Evolutionary conservation across 208 protist species (phyloP).

Genomic region (Trypanosoma scelopori): DNA sequence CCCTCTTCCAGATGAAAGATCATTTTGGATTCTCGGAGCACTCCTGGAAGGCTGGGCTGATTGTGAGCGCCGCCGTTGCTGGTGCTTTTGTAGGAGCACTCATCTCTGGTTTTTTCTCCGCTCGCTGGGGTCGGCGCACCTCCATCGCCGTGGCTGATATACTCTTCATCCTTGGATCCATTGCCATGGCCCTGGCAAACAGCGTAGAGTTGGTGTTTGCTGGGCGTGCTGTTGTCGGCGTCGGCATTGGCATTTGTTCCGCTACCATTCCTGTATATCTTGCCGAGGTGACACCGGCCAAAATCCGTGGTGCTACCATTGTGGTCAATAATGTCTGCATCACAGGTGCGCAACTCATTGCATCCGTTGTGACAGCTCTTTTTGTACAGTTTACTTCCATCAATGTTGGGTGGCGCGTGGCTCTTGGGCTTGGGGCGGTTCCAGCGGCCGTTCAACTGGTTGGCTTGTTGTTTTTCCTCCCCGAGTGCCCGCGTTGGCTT

Average conservation of each 20-base stretch:
- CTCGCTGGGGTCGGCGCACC: slow-evolving; percentile 69
- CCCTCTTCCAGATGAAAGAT: slow-evolving; percentile 91
- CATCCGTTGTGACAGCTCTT: slow-evolving; percentile 61
- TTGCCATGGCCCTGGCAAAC: slow-evolving; percentile 72
- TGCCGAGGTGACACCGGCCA: slow-evolving; percentile 79
- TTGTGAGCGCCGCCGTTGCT: slow-evolving; percentile 84
- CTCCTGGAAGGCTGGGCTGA: slow-evolving; percentile 75
- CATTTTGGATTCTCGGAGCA: slow-evolving; percentile 83
- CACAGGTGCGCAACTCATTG: slow-evolving; percentile 85
- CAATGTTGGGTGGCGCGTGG: slow-evolving; percentile 89
- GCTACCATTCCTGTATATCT: slow-evolving; percentile 92
- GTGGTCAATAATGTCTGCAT: slow-evolving; percentile 90
- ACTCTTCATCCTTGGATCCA: slow-evolving; percentile 79
- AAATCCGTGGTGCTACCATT: slow-evolving; percentile 79
- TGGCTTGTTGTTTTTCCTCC: slow-evolving; percentile 76
- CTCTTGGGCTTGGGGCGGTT: slow-evolving; percentile 77
- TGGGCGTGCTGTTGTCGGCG: slow-evolving; percentile 82
- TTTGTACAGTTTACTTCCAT: slow-evolving; percentile 69
- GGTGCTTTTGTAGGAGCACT: slow-evolving; percentile 88
- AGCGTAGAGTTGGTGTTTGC: slow-evolving; percentile 68
- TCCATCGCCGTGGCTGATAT: slow-evolving; percentile 74
- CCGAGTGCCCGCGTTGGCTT: slow-evolving; percentile 88
- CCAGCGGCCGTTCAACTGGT: slow-evolving; percentile 85
- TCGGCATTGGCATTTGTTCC: slow-evolving; percentile 86
- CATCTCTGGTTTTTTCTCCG: slow-evolving; percentile 63